These are phyloP conservation scores for Suillus luteus DNA, from an alignment of 768 basidiomycete genomes.

Conservation along the genomic window DNA sequence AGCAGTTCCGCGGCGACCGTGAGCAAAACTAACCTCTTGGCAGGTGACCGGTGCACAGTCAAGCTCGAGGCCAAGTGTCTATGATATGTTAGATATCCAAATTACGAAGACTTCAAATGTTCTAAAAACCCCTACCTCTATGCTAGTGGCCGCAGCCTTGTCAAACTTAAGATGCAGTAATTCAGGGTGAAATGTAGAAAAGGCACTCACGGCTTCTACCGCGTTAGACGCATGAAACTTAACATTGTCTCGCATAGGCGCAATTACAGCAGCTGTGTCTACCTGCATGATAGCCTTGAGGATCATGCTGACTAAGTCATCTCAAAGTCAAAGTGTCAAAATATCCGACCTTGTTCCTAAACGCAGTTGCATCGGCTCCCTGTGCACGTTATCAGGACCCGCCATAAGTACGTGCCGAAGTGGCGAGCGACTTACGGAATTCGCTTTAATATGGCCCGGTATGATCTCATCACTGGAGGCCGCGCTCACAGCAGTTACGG, in stretches of 20 bases:
- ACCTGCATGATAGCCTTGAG: not conserved
- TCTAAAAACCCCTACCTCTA: not conserved
- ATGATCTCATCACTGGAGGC: not conserved
- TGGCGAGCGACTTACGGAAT: not conserved
- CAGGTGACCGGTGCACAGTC: not conserved
- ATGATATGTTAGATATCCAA: not conserved
- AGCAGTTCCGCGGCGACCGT: not conserved
- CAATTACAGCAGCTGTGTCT: not conserved
- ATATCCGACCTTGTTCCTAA: not conserved
- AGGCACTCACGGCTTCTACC: not conserved
- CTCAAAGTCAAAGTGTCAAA: not conserved
- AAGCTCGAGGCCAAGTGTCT: not conserved
- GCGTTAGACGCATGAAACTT: not conserved
- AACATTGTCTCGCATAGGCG: not conserved
- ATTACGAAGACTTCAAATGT: not conserved
- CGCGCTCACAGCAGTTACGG: not conserved
- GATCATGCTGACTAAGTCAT: not conserved
- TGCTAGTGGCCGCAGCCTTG: not conserved
- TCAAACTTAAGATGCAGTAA: not conserved
- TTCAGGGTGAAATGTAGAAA: not conserved
- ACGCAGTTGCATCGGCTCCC: not conserved
- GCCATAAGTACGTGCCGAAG: not conserved
- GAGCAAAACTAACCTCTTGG: conserved; percentile 2
- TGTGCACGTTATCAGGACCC: not conserved
- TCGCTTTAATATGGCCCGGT: not conserved